Evolutionary conservation across 1,284 basidiomycete genomes (phyloP).

Genomic region (Irpex rosettiformis): DNA sequence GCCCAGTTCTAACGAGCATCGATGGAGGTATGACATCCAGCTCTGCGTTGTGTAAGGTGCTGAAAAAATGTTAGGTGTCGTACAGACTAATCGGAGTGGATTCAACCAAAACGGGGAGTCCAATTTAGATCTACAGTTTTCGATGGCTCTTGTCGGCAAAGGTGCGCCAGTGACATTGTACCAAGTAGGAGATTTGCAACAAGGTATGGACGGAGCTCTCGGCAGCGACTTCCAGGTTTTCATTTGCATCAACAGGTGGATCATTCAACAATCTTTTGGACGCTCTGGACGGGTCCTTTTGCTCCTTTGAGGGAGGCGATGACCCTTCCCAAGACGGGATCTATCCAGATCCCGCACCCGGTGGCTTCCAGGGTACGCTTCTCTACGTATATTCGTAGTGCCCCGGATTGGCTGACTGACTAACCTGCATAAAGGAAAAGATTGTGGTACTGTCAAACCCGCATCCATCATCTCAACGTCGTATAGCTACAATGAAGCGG

Average conservation of each 20-base stretch:
- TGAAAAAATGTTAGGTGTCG: slow-evolving; percentile 26
- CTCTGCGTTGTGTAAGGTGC: too few relatives aligned
- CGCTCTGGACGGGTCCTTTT: slow-evolving; percentile 48
- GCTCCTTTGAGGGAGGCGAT: slow-evolving; percentile 60
- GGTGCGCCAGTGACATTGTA: slow-evolving; percentile 41
- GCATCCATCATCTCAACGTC: slow-evolving; percentile 40
- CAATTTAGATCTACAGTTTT: slow-evolving; percentile 52
- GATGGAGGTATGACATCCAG: slow-evolving; percentile 39
- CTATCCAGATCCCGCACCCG: slow-evolving; percentile 47
- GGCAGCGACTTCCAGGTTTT: not conserved
- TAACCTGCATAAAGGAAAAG: slow-evolving; percentile 16
- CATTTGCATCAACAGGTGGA: slow-evolving; percentile 29
- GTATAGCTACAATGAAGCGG: slow-evolving; percentile 35
- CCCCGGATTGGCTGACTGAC: not conserved
- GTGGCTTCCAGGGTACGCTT: slow-evolving; percentile 38
- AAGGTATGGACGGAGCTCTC: slow-evolving; percentile 28
- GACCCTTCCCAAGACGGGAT: slow-evolving; percentile 46
- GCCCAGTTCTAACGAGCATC: slow-evolving; percentile 42
- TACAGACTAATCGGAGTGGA: slow-evolving; percentile 29
- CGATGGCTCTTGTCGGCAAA: slow-evolving; percentile 40
- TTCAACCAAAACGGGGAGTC: slow-evolving; percentile 51
- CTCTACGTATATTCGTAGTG: slow-evolving; percentile 4
- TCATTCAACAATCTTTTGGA: slow-evolving; percentile 46
- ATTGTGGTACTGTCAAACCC: slow-evolving; percentile 36
- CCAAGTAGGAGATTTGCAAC: slow-evolving; percentile 42